Conservation (phyloP, 345 rosid species). For the Eutrema japonicum region DNA sequence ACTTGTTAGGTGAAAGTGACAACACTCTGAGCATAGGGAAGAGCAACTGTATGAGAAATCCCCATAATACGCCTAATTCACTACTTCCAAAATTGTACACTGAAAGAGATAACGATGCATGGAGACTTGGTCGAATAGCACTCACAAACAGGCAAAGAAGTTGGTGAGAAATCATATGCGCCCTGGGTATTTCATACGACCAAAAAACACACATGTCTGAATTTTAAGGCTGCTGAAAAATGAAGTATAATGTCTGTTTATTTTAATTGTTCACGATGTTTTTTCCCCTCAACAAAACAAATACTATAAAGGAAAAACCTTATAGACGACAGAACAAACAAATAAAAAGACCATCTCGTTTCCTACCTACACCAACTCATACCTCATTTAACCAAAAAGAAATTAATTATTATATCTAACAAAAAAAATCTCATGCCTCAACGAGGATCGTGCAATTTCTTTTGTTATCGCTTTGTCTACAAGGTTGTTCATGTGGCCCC, state of each 20-base stretch:
- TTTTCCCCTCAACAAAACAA: neutral
- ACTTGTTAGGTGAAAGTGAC: no score
- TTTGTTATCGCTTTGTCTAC: slow-evolving; percentile 36
- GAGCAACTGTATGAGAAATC: no score
- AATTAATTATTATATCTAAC: neutral
- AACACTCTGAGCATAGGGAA: no score
- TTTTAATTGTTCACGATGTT: neutral
- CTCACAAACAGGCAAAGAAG: no score
- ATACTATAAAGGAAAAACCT: neutral
- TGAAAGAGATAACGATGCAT: no score
- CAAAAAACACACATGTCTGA: neutral
- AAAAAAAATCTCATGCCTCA: slow-evolving; percentile 14
- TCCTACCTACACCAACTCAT: slow-evolving; percentile 20
- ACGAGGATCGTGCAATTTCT: slow-evolving; percentile 16
- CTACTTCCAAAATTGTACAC: no score
- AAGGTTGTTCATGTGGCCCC: slow-evolving; percentile 43
- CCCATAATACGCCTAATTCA: no score
- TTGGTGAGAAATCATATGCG: no score
- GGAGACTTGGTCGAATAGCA: no score
- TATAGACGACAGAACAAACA: neutral
- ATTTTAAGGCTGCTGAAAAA: neutral
- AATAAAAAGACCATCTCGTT: slow-evolving; percentile 11
- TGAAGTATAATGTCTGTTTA: neutral
- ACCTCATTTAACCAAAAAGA: neutral
- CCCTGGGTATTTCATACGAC: no score